phyloP scores from a whole-genome alignment of 306 rosid genomes.

The Morella rubra region DNA sequence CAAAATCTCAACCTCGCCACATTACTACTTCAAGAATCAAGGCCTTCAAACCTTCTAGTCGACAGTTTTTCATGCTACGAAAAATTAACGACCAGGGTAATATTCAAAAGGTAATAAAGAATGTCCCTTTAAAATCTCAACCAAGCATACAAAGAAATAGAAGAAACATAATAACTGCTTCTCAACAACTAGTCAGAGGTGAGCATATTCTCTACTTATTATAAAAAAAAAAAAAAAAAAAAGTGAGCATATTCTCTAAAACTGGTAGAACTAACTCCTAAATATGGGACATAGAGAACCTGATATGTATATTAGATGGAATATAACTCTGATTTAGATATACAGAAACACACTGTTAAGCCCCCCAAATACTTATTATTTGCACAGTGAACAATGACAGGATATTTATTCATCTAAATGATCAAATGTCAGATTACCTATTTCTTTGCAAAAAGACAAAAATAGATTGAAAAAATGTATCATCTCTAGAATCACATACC shows the following conservation, averaged over 20 bases:
- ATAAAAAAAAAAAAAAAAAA: background rate
- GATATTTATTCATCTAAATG: background rate
- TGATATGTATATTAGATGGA: too few species aligned
- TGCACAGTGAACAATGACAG: background rate
- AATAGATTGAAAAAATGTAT: conserved; percentile 5
- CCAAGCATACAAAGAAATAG: background rate
- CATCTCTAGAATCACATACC: conserved; percentile 50
- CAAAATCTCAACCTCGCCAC: background rate
- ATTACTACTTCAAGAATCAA: background rate
- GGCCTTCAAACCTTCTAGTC: background rate
- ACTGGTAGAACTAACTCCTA: too few species aligned
- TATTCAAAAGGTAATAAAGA: too few species aligned
- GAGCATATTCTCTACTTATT: background rate
- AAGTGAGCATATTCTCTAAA: too few species aligned
- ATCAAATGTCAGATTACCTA: background rate
- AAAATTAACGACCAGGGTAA: too few species aligned
- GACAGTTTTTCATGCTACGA: background rate
- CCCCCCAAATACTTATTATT: background rate
- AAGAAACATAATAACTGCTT: background rate
- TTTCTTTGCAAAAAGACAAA: conserved; percentile 9
- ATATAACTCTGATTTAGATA: background rate
- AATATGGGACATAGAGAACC: too few species aligned
- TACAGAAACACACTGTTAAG: background rate
- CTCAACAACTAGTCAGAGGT: background rate
- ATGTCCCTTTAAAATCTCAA: background rate